Evolutionary conservation across 768 basidiomycete genomes (phyloP), one percentile per base, ranked within the genome.

Genomic region (Obba rivulosa): DNA sequence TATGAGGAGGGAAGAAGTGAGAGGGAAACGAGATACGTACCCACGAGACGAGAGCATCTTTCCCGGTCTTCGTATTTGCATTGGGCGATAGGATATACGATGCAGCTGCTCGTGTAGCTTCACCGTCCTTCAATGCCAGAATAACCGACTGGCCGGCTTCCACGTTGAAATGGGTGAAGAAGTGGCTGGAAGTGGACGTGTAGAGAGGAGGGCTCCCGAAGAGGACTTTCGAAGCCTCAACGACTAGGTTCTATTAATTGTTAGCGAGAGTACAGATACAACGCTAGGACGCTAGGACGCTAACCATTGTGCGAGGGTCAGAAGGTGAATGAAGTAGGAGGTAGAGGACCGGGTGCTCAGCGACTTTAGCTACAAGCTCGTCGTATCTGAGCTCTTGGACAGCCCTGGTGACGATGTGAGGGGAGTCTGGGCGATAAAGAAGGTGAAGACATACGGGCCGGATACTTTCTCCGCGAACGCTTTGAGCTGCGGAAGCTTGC

Each of bases 391-490:
- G 63, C 16, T 66, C 61, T 46, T 70, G 66, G 14, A 74, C 62
- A 0, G 69, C 65, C 7, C 77, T 76, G 48, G 20, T 5, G 28
- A 20, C 7, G 9, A 18, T 16, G 46, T 53, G 8, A 48, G 28
- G 5, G 22, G 21, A 52, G 40, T 8, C 39, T 36, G 28, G 28
- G 7, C 13, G 7, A 7, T 31, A 28, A 45, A 44, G 14, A 36
- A 21, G n/a, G 36, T 35, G 8, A 20, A 47, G 5, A 72, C 87
- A 59, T 57, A 92, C 88, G 82, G 77, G 4, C 79, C 73, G 24
- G 78, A 73, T 0, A 90, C 87, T 62, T 85, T 89, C 56, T 83
- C 78, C 0, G 85, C 80, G 63, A 92, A 99, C 0, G 72, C 68
- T 53, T 78, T 74, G 56, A 99, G 69, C 37, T 82, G 78, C 3